Evolutionary conservation across 2,329 filamentous ascomycete species (phyloP), one percentile per base, ranked within the genome.

Genomic region (Alternaria ventricosa): DNA sequence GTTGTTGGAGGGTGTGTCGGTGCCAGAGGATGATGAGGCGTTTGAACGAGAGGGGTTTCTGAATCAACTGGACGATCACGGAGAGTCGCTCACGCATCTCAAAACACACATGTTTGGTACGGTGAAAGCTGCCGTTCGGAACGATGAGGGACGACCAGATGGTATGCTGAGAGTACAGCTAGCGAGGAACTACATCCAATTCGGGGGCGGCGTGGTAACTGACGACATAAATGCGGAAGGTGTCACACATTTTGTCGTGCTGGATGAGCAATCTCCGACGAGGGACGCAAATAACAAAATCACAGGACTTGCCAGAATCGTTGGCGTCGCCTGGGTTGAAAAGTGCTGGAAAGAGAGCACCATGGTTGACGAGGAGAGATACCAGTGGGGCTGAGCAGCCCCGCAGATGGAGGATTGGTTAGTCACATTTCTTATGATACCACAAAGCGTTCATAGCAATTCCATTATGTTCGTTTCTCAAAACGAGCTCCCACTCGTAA

Each of bases 271-370:
- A 6, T 78, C 84, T 6, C 82, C 79, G 6, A 78, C 83, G 3
- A 83, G 79, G 5, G 78, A 80, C n/a, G 82, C 86, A 30, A 74
- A 81, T 6, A 68, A 70, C 20, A 65, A 62, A 18, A 53, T 72
- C 9, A 25, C 55, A 78, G 85, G 56, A 13, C 79, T 94, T 36
- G 92, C 94, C 0, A 84, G 92, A 67, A 80, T 95, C 7, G 91
- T 97, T 3, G 86, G 82, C 0, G 78, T 85, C 10, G 83, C 84
- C 13, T 99, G 96, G 96, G 81, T 97, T 0, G 86, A 90, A 55
- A 89, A 91, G 56, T 92, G 92, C 72, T 97, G 94, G 93, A 84
- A 84, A 62, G 92, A 95, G 77, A 86, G 84, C 67, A 97, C 93
- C 1, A 74, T 92, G 64, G 78, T 97, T 50, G 93, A 97, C 68